Conservation (phyloP, 257 asterid species). For the Solanum microdontum region DNA sequence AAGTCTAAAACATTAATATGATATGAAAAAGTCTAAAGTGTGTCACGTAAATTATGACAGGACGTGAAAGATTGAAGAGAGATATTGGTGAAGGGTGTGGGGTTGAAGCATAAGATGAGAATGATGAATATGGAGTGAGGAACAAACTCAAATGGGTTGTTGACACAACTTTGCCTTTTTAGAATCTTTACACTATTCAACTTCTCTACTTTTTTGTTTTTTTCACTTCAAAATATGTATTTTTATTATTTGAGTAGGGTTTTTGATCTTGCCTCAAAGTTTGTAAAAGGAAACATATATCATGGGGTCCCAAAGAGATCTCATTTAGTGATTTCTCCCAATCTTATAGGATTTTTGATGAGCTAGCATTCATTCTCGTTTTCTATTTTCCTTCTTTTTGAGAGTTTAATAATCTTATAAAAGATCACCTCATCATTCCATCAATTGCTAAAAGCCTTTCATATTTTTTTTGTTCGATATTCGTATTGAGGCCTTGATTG, state of each 20-base stretch:
- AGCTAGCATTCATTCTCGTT: slow-evolving; percentile 6
- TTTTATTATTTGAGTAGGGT: slow-evolving; percentile 3
- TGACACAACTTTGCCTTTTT: slow-evolving; percentile 6
- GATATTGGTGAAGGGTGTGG: slow-evolving; percentile 11
- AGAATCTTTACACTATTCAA: not conserved
- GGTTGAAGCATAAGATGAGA: slow-evolving; percentile 24
- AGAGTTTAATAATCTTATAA: not conserved
- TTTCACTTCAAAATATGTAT: not conserved
- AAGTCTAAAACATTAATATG: not conserved
- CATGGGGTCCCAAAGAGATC: slow-evolving; percentile 2
- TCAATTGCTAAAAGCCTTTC: not conserved
- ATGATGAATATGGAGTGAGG: slow-evolving; percentile 28
- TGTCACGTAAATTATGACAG: no score
- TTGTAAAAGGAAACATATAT: slow-evolving; percentile 14
- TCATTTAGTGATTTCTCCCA: not conserved
- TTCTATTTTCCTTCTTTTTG: not conserved
- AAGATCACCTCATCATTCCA: not conserved
- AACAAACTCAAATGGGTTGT: slow-evolving; percentile 37
- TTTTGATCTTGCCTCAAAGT: slow-evolving; percentile 40
- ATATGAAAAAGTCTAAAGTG: no score
- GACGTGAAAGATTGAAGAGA: not conserved
- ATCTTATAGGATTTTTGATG: not conserved
- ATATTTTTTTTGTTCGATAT: not conserved
- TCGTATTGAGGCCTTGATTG: not conserved
- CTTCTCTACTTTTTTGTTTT: not conserved